Base-by-base conservation (phyloP, 352 stramenopile species). In the Lagenidium giganteum region DNA sequence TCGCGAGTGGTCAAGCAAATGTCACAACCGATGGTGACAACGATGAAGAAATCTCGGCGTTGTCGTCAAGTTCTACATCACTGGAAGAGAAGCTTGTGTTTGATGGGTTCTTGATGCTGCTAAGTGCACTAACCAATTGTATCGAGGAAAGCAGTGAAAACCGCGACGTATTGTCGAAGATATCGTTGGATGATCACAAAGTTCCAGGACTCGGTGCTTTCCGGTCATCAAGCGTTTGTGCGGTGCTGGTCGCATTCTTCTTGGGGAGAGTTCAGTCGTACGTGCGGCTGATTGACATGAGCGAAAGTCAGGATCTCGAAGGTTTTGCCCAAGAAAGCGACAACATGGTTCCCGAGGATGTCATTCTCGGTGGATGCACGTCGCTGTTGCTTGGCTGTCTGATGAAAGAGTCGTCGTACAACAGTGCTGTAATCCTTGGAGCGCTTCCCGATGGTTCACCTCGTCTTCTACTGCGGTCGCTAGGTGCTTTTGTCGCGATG, bases 91-190 rank as follows among this genome's bases (percentile, higher is more conserved):
- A 77, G 24, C 51, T 64, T 20, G 47, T 76, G 16, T 89, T 83
- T 33, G 80, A 93, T 24, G 50, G 54, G 30, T 58, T 54, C 21
- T 56, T 93, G 28, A 38, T 93, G 24, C 45, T 75, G 6, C 47
- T 90, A 11, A 90, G 77, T 41, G 74, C 76, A 16, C 70, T 93
- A 44, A 72, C 64, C 3, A 93, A 93, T 34, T 77, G 66, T 29
- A 58, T 87, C 14, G 80, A 90, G 33, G 64, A 75, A 42, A 84
- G 71, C 12, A 31, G 45, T 2, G 54, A 65, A 5, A 93, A 89
- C 16, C 72, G 70, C 7, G 51, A 52, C 13, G 54, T 53, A 5
- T 34, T 93, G 13, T 67, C 57, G 12, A 34, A 28, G 16, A 20
- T 70, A 2, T 8, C 34, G 5, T 18, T 61, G 13, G 25, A 51